phyloP scores from a whole-genome alignment of 1,284 basidiomycete genomes.

The Peniophora sp. region DNA sequence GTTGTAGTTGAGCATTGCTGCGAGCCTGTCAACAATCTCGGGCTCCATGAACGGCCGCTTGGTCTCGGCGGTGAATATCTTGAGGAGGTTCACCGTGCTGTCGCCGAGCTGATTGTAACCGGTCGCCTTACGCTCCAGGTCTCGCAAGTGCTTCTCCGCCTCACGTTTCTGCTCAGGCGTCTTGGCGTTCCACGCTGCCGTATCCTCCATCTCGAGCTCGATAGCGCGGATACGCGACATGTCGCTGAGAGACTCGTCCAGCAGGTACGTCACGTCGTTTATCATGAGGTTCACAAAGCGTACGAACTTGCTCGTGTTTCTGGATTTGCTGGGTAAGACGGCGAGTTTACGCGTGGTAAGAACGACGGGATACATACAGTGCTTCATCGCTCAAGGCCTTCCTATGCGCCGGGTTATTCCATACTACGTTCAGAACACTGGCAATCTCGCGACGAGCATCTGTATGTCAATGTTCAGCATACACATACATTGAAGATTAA shows the following conservation, averaged over 20 bases:
- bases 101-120: slow-evolving; percentile 84
- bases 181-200: slow-evolving; percentile 57
- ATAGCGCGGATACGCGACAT: slow-evolving; percentile 84
- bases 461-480: neutral
- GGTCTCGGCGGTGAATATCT: slow-evolving; percentile 88
- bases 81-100: slow-evolving; percentile 84
- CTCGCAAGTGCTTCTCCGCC: slow-evolving; percentile 70
- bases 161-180: slow-evolving; percentile 77
- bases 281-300: slow-evolving; percentile 97
- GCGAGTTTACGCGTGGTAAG: no score
- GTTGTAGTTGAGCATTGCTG: slow-evolving; percentile 97
- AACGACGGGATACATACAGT: slow-evolving; percentile 37
- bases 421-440: slow-evolving; percentile 79
- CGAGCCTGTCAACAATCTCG: slow-evolving; percentile 93
- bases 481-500: neutral
- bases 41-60: slow-evolving; percentile 92
- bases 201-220: slow-evolving; percentile 79
- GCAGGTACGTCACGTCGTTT: slow-evolving; percentile 97
- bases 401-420: slow-evolving; percentile 84
- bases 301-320: slow-evolving; percentile 86
- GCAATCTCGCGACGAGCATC: slow-evolving; percentile 69
- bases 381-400: slow-evolving; percentile 77
- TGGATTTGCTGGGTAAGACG: no score
- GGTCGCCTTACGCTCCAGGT: slow-evolving; percentile 77
- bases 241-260: slow-evolving; percentile 93